Base-by-base conservation (phyloP, 2,329 filamentous ascomycete genomes). In the Xylariaceae sp. region DNA sequence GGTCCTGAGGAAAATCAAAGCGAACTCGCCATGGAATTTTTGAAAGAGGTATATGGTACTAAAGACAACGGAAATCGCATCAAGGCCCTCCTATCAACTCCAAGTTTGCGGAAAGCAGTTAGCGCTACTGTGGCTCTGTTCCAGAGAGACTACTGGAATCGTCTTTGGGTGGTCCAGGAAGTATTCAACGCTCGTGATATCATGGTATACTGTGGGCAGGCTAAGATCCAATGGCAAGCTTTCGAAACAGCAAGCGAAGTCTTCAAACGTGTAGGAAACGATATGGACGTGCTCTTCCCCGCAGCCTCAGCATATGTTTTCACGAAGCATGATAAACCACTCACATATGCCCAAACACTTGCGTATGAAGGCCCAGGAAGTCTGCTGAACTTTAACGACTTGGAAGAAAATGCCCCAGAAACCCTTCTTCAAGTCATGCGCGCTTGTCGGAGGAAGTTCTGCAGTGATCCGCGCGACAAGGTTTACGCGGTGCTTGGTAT, bases 401-500 rank as follows among this genome's bases (percentile, higher is more conserved):
- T 33, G 23, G 6, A 40, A 11, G 29, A 29, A 17, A 22, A 22
- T 12, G 40, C 37, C 11, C n/a, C 34, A 11, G 34, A 29, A 17
- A 40, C 54, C 2, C 39, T 65, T 1, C 53, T 63, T n/a, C 45
- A 55, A 8, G 53, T 59, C 0, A 47, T 66, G 43, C 48, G 51
- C 6, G 36, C 27, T 11, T 62, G 55, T 40, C 48, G 63, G 23
- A 47, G 45, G 20, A 64, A 64, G 42, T 45, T 62, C 1, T 51
- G 48, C n/a, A 47, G 55, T 21, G 61, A 67, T 17, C 52, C 66
- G 4, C 56, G 54, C n/a, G 67, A 68, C 40, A 69, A 66, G 44
- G 53, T 69, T 1, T 68, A 61, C 42, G 66, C 62, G 5, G 51
- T 69, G 16, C 48, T 68, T 0, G 65, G 65, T 1, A 35, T 69